phyloP scores from a whole-genome alignment of 139 green algal genomes.

The Dunaliella primolecta region DNA sequence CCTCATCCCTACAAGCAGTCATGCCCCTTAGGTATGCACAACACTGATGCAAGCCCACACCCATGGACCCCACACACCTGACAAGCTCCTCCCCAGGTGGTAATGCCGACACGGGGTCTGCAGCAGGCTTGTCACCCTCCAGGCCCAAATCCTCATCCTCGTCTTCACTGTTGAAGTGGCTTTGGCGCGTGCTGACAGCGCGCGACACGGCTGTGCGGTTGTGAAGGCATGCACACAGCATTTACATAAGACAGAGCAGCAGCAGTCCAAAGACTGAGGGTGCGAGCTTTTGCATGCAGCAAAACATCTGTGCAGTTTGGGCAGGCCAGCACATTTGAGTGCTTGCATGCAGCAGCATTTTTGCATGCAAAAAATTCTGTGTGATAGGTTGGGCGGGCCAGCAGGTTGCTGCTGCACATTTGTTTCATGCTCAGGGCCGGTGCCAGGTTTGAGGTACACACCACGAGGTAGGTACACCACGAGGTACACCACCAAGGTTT shows the following conservation, averaged over 20 bases:
- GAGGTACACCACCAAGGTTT: no score
- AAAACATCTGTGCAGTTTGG: no score
- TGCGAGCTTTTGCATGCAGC: not conserved
- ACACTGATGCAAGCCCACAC: not conserved
- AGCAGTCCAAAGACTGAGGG: no score
- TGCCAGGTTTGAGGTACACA: no score
- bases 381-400: not conserved
- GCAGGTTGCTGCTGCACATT: no score
- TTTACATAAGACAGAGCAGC: no score
- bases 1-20: not conserved
- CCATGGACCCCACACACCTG: not conserved
- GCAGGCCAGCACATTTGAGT: not conserved
- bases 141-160: conserved; percentile 16
- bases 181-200: conserved; percentile 41
- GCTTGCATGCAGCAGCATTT: not conserved
- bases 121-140: not conserved
- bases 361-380: not conserved
- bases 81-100: not conserved
- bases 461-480: no score
- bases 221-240: not conserved
- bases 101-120: conserved; percentile 28
- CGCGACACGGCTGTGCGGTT: not conserved
- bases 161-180: conserved; percentile 20
- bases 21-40: no score
- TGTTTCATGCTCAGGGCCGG: no score